Percentiles rank a stretch among this genome's conserved stretches.
Evolutionary conservation across 2,329 filamentous ascomycete genomes (phyloP).

Genomic region (Phyllosticta paracitricarpa): DNA sequence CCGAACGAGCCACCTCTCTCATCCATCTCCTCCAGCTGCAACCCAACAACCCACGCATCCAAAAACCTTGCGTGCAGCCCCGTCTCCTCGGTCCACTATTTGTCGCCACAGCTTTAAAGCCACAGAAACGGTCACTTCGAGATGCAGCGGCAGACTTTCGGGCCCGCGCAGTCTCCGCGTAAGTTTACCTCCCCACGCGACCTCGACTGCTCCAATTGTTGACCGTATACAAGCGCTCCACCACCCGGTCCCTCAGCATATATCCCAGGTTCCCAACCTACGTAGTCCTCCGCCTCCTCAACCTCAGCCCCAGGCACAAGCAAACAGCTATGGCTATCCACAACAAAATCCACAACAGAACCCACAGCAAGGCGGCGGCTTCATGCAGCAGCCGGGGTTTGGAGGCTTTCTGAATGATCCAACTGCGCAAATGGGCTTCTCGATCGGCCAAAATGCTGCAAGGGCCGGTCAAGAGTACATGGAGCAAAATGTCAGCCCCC

Average conservation of each 20-base stretch:
- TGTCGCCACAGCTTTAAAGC: neutral
- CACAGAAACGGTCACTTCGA: slow-evolving; percentile 18
- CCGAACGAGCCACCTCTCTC: neutral
- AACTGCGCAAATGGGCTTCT: slow-evolving; percentile 86
- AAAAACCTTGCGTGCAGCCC: neutral
- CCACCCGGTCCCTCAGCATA: slow-evolving; percentile 94
- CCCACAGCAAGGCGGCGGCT: slow-evolving; percentile 15
- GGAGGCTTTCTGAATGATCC: slow-evolving; percentile 94
- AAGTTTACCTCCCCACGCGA: neutral
- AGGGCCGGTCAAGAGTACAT: slow-evolving; percentile 88
- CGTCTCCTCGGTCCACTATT: neutral
- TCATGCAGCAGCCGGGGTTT: slow-evolving; percentile 51
- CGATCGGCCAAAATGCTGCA: slow-evolving; percentile 86
- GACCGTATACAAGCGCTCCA: slow-evolving; percentile 1
- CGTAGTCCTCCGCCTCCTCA: slow-evolving; percentile 86
- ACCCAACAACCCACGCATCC: neutral
- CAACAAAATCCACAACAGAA: slow-evolving; percentile 50
- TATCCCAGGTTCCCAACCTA: slow-evolving; percentile 93
- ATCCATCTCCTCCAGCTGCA: neutral
- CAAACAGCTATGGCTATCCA: slow-evolving; percentile 60
- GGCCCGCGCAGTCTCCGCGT: slow-evolving; percentile 65
- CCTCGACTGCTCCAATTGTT: neutral
- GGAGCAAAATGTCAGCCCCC: slow-evolving; percentile 72
- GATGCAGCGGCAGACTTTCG: slow-evolving; percentile 83
- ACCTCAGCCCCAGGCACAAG: slow-evolving; percentile 60